A percentile compares a stretch with the other conserved stretches of the same genome.
phyloP scores from a whole-genome alignment of 441 rosid species.

The Syzygium syzygioides region DNA sequence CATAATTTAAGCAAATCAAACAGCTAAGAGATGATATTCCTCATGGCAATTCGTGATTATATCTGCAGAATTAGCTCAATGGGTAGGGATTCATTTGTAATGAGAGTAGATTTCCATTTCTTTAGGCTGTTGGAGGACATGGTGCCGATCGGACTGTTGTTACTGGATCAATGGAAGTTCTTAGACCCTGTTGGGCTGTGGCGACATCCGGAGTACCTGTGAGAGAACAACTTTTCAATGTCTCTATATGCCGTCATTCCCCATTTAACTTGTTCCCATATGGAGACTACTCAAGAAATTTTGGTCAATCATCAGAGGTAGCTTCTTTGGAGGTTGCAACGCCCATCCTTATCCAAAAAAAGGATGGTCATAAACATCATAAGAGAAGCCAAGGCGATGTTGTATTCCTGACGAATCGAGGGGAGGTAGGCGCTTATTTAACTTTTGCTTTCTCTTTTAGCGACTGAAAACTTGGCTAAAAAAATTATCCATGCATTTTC shows the following conservation, averaged over 20 bases:
- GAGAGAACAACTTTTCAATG: conserved; percentile 93
- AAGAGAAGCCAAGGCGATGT: conserved; percentile 95
- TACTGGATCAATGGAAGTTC: conserved; percentile 93
- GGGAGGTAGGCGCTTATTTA: conserved; percentile 65
- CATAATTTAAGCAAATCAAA: not conserved
- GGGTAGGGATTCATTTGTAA: conserved; percentile 5
- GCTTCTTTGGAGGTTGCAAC: conserved; percentile 85
- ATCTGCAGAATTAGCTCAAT: not conserved
- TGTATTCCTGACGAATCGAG: conserved; percentile 86
- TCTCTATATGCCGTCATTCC: conserved; percentile 85
- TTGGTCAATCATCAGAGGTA: conserved; percentile 54
- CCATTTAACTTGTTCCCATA: conserved; percentile 79
- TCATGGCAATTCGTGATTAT: not conserved
- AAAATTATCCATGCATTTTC: not conserved
- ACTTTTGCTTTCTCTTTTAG: not conserved
- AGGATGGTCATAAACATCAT: conserved; percentile 81
- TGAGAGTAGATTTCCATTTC: conserved; percentile 7
- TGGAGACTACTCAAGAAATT: conserved; percentile 70
- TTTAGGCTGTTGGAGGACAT: conserved; percentile 95
- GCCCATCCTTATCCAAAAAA: conserved; percentile 84
- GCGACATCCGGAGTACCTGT: conserved; percentile 98
- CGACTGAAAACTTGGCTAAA: not conserved
- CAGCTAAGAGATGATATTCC: not conserved
- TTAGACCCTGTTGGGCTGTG: conserved; percentile 97
- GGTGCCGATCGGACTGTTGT: conserved; percentile 91